Evolutionary conservation across 306 rosid species (phyloP).

Genomic region (Citrullus mucosospermus): DNA sequence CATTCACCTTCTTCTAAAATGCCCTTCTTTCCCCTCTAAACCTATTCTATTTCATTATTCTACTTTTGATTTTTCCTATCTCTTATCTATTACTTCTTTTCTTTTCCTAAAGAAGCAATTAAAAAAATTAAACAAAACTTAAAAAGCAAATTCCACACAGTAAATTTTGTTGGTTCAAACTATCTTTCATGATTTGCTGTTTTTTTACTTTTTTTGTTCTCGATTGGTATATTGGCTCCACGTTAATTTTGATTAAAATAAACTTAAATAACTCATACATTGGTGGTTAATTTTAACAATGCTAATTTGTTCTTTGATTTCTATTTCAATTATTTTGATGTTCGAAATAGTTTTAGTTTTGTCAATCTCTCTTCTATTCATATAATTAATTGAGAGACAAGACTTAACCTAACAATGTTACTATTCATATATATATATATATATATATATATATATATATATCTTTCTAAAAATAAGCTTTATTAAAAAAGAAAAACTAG

Average conservation of each 20-base stretch:
- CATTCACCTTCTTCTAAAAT: neutral
- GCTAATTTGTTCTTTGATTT: neutral
- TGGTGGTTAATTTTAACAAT: neutral
- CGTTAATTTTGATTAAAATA: neutral
- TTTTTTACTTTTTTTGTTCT: neutral
- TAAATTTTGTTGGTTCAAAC: too few species aligned
- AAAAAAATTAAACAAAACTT: neutral
- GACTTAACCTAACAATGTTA: neutral
- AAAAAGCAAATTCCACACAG: neutral
- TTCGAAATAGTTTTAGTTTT: neutral
- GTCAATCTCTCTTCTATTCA: neutral
- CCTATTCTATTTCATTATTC: neutral
- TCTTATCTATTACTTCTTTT: too few species aligned
- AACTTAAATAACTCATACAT: too few species aligned
- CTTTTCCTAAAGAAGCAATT: neutral
- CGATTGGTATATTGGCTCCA: neutral
- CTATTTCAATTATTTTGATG: neutral
- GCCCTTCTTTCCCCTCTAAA: neutral
- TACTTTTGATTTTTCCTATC: neutral
- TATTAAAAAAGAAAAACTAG: neutral
- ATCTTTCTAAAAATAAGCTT: neutral
- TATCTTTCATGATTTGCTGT: too few species aligned
- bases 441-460: neutral
- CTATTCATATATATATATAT: neutral
- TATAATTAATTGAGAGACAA: neutral